Base-by-base conservation (phyloP, 2,329 filamentous ascomycete genomes). In the Aspergillus sp. region DNA sequence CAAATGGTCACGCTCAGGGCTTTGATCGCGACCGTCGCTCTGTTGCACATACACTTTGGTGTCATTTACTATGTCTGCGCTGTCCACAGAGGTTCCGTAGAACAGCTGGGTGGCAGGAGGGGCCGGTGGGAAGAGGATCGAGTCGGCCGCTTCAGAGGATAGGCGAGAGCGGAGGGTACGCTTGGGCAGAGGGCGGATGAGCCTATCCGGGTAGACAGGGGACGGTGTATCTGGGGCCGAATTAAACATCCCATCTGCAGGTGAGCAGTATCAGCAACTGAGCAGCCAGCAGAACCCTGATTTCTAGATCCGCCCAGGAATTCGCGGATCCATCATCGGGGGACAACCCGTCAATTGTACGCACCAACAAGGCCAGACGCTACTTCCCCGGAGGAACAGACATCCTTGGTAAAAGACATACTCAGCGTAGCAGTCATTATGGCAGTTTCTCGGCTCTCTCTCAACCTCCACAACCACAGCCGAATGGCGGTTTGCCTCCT, bases 131-230 rank as follows among this genome's bases (percentile, higher is more conserved):
- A 92, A 96, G 68, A 88, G 84, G 69, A 97, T 95, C 30, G 89
- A 86, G 56, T 90, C 88, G 59, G 90, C 92, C 69, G 90, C 88
- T 75, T 96, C 91, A 62, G 91, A 89, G 32, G 94, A 93, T 55
- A 99, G 83, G 59, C 91, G 88, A 74, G 95, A 92, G 70, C 93
- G 91, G 57, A 99, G 84, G 65, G 91, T 89, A 71, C 92, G 90
- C 78, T 91, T 95, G 47, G 95, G 95, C 62, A 99, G 81, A 59
- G 95, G 95, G 73, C 92, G 89, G 74, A 99, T 99, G 62, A 94
- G 90, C 77, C 95, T 89, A 74, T 96, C 91, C 66, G 92, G 92
- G 74, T 91, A 96, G 71, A 91, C 83, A 61, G 90, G 87, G 62
- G 92, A 95, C 65, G 88, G 84, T 61, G 90, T 89, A 81, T 96